Evolutionary conservation across 2,329 filamentous ascomycete genomes (phyloP), one percentile per base, ranked within the genome.

Genomic region (Neurospora sp.): DNA sequence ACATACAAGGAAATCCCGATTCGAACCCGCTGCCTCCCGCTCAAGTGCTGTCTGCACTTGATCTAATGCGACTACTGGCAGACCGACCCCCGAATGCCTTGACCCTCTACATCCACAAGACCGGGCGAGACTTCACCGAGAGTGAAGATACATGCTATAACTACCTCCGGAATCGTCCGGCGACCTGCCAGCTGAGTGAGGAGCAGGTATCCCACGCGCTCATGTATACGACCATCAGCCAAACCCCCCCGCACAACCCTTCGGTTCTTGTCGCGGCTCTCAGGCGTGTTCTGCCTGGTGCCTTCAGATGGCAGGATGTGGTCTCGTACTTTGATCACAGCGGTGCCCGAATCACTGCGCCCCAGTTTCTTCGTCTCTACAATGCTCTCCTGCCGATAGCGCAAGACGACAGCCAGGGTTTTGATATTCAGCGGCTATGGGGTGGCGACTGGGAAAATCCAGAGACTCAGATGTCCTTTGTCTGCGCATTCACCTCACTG

Each of bases 371-470:
- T 52, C 86, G 87, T 13, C 83, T 99, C 3, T 97, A 96, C 81
- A 87, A 91, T 69, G 91, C 92, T 4, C 82, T 99, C 38, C 82
- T 93, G 17, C 89, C 90, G 0, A 84, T 96, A 69, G 92, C 93
- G 2, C 82, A 82, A 68, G 83, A 86, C n/a, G 80, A 83, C 10
- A 83, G 87, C 67, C 82, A 86, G 17, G 83, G 83, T 36, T 89
- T 98, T 75, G 93, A 97, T 77, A 91, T 99, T 66, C 93, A 97
- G 78, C 86, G 86, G 46, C 83, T 99, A 28, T 98, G 96, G 94
- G 94, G 94, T 71, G 94, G 94, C 76, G 84, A 88, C 72, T 99
- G 96, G 95, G 89, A 90, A 72, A 88, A 96, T 74, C 87, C 91
- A 15, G 90, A 97, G 72, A 93, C 96, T 0, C 95, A 98, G 74